Evolutionary conservation across 805 yeast genomes (phyloP), one percentile per base, ranked within the genome.

Genomic region (Starmerella khaoyaiensis): DNA sequence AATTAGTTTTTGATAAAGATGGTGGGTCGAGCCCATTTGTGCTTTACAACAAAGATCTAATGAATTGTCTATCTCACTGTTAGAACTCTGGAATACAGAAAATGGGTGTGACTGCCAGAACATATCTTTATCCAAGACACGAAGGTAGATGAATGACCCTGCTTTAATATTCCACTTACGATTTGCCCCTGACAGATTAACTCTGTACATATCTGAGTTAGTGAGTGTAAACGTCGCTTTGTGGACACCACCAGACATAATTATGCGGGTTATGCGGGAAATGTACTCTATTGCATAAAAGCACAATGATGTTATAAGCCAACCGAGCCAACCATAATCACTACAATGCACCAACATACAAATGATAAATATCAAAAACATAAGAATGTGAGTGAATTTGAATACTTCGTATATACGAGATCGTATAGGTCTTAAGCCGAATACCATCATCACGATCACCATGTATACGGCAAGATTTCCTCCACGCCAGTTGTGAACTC

Each of bases 81-180:
- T 64, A 58, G 29, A 63, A 55, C 35, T 36, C 22, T 46, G 51
- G 36, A 47, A 52, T 3, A 56, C 40, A 4, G 84, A 74, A 55
- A 79, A 78, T 2, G 87, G 87, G 53, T 79, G 84, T 4, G 76
- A 69, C 52, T 79, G 82, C 76, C 78, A 77, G 54, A 76, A 71
- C 25, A 67, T 59, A 5, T 60, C 52, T 18, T 66, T 62, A 35
- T 70, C 62, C 38, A 75, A 46, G 34, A 75, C 62, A 52, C 74
- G 66, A 24, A 80, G 56, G 51, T 64, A 78, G 1, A 67, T 73
- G 53, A 60, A 72, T n/a, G 68, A 61, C 21, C 81, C 79, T 1
- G 83, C 76, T 36, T 52, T 58, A 16, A 68, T 59, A 21, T 56
- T 57, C 67, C 76, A 70, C 33, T 49, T 53, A 3, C 56, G 52